phyloP scores from a whole-genome alignment of 129 eudicot genomes.

The Pittosporum tobira region DNA sequence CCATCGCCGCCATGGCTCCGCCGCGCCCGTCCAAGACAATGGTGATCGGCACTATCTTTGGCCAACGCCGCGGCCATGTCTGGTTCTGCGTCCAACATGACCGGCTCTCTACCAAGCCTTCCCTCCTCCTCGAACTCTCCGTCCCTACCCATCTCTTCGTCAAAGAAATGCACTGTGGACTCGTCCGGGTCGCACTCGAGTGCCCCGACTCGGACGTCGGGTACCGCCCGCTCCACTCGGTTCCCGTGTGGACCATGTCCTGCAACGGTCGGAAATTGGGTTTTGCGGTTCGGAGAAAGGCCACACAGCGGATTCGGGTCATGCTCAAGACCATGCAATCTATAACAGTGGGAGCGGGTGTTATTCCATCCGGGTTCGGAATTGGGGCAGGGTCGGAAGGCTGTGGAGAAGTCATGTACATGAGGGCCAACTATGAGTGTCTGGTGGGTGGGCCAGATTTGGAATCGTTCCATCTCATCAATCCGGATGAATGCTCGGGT shows the following conservation, averaged over 20 bases:
- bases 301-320: conserved; percentile 31
- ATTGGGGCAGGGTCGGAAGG: conserved; percentile 24
- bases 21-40: conserved; percentile 70
- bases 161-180: conserved; percentile 67
- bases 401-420: conserved; percentile 61
- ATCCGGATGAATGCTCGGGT: conserved; percentile 68
- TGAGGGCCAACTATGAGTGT: conserved; percentile 92
- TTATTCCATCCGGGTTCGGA: conserved; percentile 53
- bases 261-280: conserved; percentile 83
- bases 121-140: conserved; percentile 83
- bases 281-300: conserved; percentile 60
- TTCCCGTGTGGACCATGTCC: conserved; percentile 79
- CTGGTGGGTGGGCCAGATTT: conserved; percentile 78
- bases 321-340: conserved; percentile 67
- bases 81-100: conserved; percentile 78
- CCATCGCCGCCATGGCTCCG: conserved; percentile 28
- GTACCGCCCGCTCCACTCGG: conserved; percentile 50
- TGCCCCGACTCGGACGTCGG: conserved; percentile 55
- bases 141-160: conserved; percentile 65
- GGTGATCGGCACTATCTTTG: conserved; percentile 89
- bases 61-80: conserved; percentile 85
- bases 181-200: conserved; percentile 75
- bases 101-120: conserved; percentile 49
- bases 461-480: conserved; percentile 80
- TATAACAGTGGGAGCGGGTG: conserved; percentile 83